Conservation (phyloP, 1,284 basidiomycete genomes). For the Afroboletus lepidellus region DNA sequence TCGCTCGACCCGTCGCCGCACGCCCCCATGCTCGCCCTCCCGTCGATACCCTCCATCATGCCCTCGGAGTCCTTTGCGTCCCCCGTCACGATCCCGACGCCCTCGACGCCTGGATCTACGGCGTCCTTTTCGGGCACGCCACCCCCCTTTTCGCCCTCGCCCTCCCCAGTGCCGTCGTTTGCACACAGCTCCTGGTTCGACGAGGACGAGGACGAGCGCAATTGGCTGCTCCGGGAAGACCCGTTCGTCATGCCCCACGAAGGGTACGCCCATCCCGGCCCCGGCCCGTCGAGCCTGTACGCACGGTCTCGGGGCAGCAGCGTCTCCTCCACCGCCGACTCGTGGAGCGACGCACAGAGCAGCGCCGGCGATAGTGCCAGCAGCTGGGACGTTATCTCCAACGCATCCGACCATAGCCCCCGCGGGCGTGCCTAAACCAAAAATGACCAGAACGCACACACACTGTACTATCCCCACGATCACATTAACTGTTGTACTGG, state of each 20-base stretch:
- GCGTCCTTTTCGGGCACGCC: slow-evolving; percentile 2
- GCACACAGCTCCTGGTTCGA: slow-evolving; percentile 3
- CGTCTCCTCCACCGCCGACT: slow-evolving; percentile 15
- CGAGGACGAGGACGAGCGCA: slow-evolving; percentile 20
- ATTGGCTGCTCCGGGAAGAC: not conserved
- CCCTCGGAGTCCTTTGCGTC: slow-evolving; percentile 27
- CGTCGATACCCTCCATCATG: slow-evolving; percentile 28
- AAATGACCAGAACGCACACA: no score
- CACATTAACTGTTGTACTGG: no score
- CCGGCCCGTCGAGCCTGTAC: not conserved
- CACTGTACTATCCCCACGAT: no score
- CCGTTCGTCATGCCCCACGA: slow-evolving; percentile 1
- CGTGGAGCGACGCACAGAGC: slow-evolving; percentile 34
- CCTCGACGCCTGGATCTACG: slow-evolving; percentile 9
- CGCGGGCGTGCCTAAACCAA: not conserved
- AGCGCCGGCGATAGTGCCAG: slow-evolving; percentile 3
- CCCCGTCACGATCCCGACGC: slow-evolving; percentile 28
- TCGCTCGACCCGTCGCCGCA: slow-evolving; percentile 5
- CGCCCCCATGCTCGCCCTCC: slow-evolving; percentile 16
- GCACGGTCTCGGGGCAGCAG: slow-evolving; percentile 16
- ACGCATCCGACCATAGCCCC: slow-evolving; percentile 6
- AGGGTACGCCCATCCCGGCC: not conserved
- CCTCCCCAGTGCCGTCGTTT: slow-evolving; percentile 11
- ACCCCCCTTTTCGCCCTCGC: slow-evolving; percentile 20
- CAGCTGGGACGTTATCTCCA: slow-evolving; percentile 29